These are phyloP conservation scores for Stephania japonica DNA, from an alignment of 164 flowering plant species.

Conservation along the genomic window DNA sequence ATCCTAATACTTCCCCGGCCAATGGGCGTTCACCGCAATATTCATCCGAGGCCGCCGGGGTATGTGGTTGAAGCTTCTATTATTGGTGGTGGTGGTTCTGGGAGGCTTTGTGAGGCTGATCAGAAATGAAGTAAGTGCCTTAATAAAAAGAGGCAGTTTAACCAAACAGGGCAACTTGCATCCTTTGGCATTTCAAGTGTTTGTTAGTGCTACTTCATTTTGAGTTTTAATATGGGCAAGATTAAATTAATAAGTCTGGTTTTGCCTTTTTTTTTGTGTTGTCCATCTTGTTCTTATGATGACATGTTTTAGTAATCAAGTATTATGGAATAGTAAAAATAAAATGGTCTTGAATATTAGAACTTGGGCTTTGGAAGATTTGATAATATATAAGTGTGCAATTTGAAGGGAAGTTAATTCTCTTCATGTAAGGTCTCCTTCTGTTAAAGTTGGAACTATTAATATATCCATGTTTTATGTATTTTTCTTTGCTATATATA, in stretches of 20 bases:
- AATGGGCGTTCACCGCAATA: not conserved
- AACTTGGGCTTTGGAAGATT: not conserved
- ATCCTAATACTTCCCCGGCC: not conserved
- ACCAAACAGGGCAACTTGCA: not conserved
- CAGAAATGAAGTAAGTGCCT: not conserved
- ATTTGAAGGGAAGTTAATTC: not conserved
- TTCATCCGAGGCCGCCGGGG: not conserved
- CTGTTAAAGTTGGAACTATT: not conserved
- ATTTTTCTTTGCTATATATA: too few species aligned
- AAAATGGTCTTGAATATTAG: not conserved
- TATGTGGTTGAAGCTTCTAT: not conserved
- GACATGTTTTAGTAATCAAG: not conserved
- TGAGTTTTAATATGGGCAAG: too few species aligned
- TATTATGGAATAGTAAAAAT: not conserved
- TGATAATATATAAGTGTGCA: not conserved
- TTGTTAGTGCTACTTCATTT: too few species aligned
- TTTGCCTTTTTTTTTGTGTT: not conserved
- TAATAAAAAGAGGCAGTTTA: not conserved
- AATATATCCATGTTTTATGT: not conserved
- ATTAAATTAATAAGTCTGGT: too few species aligned
- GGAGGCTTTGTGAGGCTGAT: not conserved
- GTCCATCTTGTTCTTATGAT: not conserved
- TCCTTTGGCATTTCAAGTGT: slow-evolving; percentile 1
- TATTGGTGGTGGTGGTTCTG: not conserved
- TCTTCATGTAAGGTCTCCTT: not conserved